Evolutionary conservation across 2,329 filamentous ascomycete genomes (phyloP).

Genomic region (Phialocephala subalpina): DNA sequence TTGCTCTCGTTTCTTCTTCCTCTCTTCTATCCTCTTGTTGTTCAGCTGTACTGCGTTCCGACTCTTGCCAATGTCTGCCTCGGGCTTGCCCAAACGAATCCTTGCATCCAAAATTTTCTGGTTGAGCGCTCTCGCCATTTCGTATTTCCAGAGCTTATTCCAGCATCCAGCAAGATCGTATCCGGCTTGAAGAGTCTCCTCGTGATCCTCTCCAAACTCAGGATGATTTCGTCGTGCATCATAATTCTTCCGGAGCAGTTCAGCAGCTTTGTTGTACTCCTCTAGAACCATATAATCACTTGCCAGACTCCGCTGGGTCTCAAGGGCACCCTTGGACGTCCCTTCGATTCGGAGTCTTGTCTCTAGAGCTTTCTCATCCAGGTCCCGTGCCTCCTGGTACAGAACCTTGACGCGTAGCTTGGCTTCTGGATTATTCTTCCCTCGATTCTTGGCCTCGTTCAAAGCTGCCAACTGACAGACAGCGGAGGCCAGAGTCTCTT

Average conservation of each 20-base stretch:
- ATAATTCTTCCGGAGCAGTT: constrained; percentile 13
- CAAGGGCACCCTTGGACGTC: constrained; percentile 4
- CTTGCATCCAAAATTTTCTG: constrained; percentile 11
- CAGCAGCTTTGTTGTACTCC: constrained; percentile 9
- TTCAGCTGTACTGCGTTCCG: constrained; percentile 13
- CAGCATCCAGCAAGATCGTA: constrained; percentile 22
- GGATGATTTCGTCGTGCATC: constrained; percentile 1
- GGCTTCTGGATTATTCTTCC: background rate
- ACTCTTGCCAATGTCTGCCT: constrained; percentile 14
- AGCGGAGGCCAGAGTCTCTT: constrained; percentile 17
- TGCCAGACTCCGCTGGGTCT: constrained; percentile 17
- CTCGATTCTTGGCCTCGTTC: background rate
- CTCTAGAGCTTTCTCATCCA: constrained; percentile 14
- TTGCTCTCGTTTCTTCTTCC: constrained; percentile 5
- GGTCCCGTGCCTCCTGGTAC: constrained; percentile 16
- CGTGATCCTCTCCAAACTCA: constrained; percentile 6
- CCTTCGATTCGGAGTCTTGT: constrained; percentile 15
- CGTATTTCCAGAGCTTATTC: constrained; percentile 4
- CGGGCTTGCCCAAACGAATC: constrained; percentile 9
- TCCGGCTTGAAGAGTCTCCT: constrained; percentile 11
- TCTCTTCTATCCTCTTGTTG: constrained; percentile 7
- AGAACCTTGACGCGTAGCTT: background rate
- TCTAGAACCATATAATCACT: constrained; percentile 14
- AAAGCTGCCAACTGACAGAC: background rate
- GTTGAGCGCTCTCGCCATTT: constrained; percentile 13